phyloP scores from a whole-genome alignment of 1,139 yeast species.

The Hemisphaericaspora subhashii region DNA sequence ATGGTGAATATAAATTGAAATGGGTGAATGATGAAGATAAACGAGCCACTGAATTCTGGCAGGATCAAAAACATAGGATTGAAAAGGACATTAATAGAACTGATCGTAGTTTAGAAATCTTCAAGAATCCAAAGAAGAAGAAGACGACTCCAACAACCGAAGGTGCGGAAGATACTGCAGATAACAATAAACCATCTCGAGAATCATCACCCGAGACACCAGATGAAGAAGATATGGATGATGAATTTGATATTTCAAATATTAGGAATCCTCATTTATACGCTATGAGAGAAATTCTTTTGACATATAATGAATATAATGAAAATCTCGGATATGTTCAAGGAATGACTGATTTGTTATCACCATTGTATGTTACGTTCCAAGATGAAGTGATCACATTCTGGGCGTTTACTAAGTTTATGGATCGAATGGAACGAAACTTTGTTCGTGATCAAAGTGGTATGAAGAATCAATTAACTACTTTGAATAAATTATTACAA shows the following conservation, averaged over 20 bases:
- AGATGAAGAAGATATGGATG: constrained; percentile 47
- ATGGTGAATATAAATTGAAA: constrained; percentile 60
- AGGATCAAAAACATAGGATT: constrained; percentile 83
- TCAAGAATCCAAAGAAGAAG: constrained; percentile 39
- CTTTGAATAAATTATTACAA: constrained; percentile 79
- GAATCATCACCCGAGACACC: constrained; percentile 49
- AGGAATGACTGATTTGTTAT: constrained; percentile 93
- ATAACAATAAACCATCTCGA: too few relatives aligned
- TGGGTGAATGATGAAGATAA: constrained; percentile 67
- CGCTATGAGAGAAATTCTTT: constrained; percentile 71
- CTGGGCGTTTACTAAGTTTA: constrained; percentile 85
- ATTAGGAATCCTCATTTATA: constrained; percentile 69
- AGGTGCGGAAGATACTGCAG: too few relatives aligned
- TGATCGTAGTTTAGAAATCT: constrained; percentile 72
- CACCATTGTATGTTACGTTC: constrained; percentile 78
- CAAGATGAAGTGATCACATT: constrained; percentile 81
- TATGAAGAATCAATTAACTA: constrained; percentile 83
- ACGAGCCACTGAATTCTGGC: constrained; percentile 71
- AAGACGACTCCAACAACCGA: too few relatives aligned
- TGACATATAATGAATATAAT: constrained; percentile 85
- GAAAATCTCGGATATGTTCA: constrained; percentile 89
- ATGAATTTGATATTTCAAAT: constrained; percentile 49
- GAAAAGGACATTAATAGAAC: constrained; percentile 94
- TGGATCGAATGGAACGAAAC: constrained; percentile 96
- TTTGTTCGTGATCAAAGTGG: constrained; percentile 91